Conservation (phyloP, 2,329 filamentous ascomycete species). For the Leptographium wingfieldii region DNA sequence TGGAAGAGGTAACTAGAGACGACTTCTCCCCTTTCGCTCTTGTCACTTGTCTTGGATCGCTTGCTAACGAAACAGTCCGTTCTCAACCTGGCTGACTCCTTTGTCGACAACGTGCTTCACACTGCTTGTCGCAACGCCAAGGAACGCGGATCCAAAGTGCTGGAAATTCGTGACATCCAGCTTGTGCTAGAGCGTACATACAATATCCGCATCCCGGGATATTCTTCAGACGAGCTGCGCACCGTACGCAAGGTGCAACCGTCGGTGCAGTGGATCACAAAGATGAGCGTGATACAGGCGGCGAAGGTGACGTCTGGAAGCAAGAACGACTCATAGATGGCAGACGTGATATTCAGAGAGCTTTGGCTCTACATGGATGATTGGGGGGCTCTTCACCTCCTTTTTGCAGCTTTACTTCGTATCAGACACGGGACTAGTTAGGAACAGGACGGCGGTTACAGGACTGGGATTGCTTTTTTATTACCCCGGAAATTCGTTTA, state of each 20-base stretch:
- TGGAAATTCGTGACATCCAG: conserved; percentile 81
- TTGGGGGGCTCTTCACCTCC: not conserved
- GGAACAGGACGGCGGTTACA: not conserved
- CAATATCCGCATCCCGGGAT: conserved; percentile 88
- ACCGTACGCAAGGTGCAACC: conserved; percentile 91
- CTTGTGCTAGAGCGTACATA: conserved; percentile 73
- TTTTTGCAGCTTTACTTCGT: not conserved
- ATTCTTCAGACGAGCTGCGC: conserved; percentile 84
- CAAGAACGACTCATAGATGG: conserved; percentile 8
- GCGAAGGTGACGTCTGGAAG: conserved; percentile 67
- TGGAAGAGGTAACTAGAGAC: conserved; percentile 65
- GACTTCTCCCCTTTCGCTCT: conserved; percentile 3
- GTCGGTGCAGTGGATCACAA: conserved; percentile 78
- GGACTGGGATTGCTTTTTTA: not conserved
- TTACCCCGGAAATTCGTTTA: not conserved
- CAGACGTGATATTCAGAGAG: not conserved
- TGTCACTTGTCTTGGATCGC: not conserved
- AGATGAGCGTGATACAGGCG: conserved; percentile 93
- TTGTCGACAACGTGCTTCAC: conserved; percentile 83
- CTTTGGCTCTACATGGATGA: not conserved
- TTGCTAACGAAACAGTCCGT: conserved; percentile 49
- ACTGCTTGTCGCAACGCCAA: conserved; percentile 85
- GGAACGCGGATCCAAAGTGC: conserved; percentile 75
- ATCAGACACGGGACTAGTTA: not conserved
- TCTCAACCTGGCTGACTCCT: conserved; percentile 81